These are phyloP conservation scores for Oropetium thomaeum DNA, from an alignment of 176 grass and related monocot species.

Conservation along the genomic window DNA sequence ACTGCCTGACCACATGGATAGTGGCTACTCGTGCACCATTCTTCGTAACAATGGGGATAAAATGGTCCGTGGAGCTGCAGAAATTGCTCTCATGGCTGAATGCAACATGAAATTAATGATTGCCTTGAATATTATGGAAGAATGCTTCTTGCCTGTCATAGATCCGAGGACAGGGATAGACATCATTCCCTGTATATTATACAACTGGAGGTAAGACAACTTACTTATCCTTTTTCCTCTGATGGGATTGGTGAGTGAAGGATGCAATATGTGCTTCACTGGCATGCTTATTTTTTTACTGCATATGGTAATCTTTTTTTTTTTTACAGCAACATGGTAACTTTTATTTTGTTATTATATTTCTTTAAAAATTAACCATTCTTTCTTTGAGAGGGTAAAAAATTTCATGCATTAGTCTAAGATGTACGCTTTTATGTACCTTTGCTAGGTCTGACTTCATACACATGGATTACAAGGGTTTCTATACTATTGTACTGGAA, in stretches of 20 bases:
- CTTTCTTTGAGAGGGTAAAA: background rate
- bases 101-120: constrained; percentile 93
- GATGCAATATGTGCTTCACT: constrained; percentile 14
- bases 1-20: constrained; percentile 43
- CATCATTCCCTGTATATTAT: constrained; percentile 77
- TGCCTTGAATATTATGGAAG: constrained; percentile 83
- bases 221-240: constrained; percentile 3
- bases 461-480: constrained; percentile 82
- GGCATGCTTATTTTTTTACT: constrained; percentile 5
- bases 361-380: background rate
- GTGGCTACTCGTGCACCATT: constrained; percentile 62
- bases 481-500: constrained; percentile 88
- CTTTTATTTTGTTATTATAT: constrained; percentile 19
- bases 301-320: background rate
- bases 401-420: background rate
- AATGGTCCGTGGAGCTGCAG: constrained; percentile 43
- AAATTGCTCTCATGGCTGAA: constrained; percentile 72
- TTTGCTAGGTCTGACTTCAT: constrained; percentile 73
- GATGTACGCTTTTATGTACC: constrained; percentile 20
- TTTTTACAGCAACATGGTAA: constrained; percentile 4
- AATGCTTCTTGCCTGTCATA: constrained; percentile 82
- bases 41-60: constrained; percentile 70
- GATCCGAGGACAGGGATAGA: constrained; percentile 77
- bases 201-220: constrained; percentile 72
- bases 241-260: background rate